Percentiles rank a stretch among this genome's conserved stretches.
These are phyloP conservation scores for Phylloporus rhodoxanthus DNA, from an alignment of 768 basidiomycete genomes.

Conservation along the genomic window DNA sequence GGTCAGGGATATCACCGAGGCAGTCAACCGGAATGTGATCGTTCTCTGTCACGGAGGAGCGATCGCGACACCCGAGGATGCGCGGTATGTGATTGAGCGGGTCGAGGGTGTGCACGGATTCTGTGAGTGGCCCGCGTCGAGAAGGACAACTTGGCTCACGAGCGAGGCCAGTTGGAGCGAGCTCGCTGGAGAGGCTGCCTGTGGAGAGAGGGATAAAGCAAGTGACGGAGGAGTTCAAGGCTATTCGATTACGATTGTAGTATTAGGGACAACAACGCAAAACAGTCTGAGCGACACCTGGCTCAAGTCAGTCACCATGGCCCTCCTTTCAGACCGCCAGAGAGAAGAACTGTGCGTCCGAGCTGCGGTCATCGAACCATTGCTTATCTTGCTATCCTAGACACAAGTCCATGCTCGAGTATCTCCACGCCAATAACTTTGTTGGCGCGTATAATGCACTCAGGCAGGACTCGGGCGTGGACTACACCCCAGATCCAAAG, in stretches of 20 bases:
- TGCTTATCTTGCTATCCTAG: conserved; percentile 34
- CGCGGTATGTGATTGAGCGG: neutral
- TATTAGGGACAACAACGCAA: conserved; percentile 26
- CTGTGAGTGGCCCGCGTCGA: conserved; percentile 10
- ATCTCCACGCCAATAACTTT: conserved; percentile 63
- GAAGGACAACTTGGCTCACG: neutral
- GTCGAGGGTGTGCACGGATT: conserved; percentile 9
- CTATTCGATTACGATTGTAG: neutral
- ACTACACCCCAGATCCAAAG: conserved; percentile 79
- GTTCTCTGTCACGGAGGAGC: neutral
- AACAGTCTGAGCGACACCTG: conserved; percentile 23
- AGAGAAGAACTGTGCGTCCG: conserved; percentile 42
- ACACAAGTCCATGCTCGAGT: conserved; percentile 78
- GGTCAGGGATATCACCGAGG: conserved; percentile 15
- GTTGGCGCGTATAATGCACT: conserved; percentile 55
- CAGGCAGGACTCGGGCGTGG: conserved; percentile 47
- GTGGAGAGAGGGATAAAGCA: neutral
- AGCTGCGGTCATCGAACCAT: conserved; percentile 1
- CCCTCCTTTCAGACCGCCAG: conserved; percentile 42
- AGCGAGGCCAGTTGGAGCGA: neutral
- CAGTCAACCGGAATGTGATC: too few species aligned
- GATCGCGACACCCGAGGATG: neutral
- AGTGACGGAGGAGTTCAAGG: neutral
- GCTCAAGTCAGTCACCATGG: conserved; percentile 25
- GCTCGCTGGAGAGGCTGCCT: neutral